A percentile compares a stretch with the other conserved stretches of the same genome.
Evolutionary conservation across 176 grass and related monocot species (phyloP).

Genomic region (Triticum monococcum): DNA sequence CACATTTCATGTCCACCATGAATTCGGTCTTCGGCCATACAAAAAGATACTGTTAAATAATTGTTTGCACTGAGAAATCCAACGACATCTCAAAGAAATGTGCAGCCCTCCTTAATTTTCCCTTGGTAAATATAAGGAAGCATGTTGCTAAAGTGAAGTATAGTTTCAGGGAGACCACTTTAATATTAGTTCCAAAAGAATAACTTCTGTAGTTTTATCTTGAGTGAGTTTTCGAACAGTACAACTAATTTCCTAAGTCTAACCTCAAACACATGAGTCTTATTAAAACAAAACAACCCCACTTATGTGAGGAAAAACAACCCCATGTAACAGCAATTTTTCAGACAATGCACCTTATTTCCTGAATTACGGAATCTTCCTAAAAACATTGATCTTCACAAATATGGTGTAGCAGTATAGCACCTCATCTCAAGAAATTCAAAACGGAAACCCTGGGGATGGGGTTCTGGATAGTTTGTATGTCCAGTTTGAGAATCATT

Average conservation of each 20-base stretch:
- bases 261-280: background rate
- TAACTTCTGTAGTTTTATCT: background rate
- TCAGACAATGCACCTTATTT: background rate
- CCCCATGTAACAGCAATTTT: background rate
- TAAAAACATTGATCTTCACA: background rate
- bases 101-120: background rate
- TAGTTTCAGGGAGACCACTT: background rate
- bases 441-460: background rate
- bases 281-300: background rate
- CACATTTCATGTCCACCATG: conserved; percentile 99
- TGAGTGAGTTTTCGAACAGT: background rate
- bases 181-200: background rate
- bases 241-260: background rate
- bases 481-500: background rate
- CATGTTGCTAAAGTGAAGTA: background rate
- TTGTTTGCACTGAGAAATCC: conserved; percentile 1
- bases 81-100: background rate
- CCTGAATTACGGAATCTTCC: background rate
- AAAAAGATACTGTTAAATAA: conserved; percentile 21
- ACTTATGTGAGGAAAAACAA: background rate
- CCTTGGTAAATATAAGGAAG: background rate
- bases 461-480: background rate
- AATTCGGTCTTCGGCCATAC: conserved; percentile 76
- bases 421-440: background rate
- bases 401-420: background rate